Evolutionary conservation across 1,284 basidiomycete genomes (phyloP), one percentile per base, ranked within the genome.

Genomic region (Fereydounia khargensis): DNA sequence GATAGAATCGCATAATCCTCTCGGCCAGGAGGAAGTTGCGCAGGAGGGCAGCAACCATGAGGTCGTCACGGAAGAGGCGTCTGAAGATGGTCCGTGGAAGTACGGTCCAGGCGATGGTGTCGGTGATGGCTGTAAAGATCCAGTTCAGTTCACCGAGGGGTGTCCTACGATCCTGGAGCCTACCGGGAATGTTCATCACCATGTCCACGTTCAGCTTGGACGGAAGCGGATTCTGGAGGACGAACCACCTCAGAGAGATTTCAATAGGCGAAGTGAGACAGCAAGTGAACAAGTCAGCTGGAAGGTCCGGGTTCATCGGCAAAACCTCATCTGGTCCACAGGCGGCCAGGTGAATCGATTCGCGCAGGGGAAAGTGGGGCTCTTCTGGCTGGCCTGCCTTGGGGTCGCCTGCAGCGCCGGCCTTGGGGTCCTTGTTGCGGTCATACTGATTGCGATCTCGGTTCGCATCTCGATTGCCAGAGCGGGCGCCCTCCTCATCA

Each of bases 101-200:
- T 0, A 91, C 90, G 10, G 92, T 91, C 94, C 95, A 98, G 11
- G 95, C 95, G 58, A 98, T 97, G 7, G 94, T 97, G 78, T 98
- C 94, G 14, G 94, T 98, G 58, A 98, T 91, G 31, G 94, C 91
- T 2, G 91, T 97, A 78, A 98, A 97, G 65, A 98, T 97, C 94
- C 95, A 98, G 77, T 96, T 96, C 21, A 98, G 84, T 77, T 98
- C 94, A 41, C 94, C 94, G 2, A 98, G 81, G 0, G 94, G 94
- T 3, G 95, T 97, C 19, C 91, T 83, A 24, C 94, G 83, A 72
- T 98, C 94, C 77, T 96, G 96, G 52, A 98, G 82, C 68, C 96
- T 91, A 4, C 95, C 94, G 0, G 94, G 95, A 16, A 98, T 84
- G 72, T 92, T 88, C 83, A 91, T 86, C 28, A 95, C 88, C 86